Percentiles rank a stretch among this genome's conserved stretches.
Conservation (phyloP, 306 rosid species). For the Dalbergia cultrata region DNA sequence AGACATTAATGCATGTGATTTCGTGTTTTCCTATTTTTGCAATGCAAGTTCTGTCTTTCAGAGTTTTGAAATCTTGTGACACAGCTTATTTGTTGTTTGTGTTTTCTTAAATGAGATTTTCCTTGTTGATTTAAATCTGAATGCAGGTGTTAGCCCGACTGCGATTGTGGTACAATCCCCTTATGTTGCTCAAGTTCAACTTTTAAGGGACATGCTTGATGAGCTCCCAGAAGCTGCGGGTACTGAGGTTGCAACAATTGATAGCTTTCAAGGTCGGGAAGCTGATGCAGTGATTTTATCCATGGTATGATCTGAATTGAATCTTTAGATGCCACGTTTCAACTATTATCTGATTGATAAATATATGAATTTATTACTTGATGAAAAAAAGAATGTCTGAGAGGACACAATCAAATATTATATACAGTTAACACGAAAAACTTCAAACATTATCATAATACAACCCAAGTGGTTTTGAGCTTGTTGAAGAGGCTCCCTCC, state of each 20-base stretch:
- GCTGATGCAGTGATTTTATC: slow-evolving; percentile 93
- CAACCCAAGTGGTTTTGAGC: slow-evolving; percentile 4
- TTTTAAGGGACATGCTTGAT: slow-evolving; percentile 82
- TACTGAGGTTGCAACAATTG: slow-evolving; percentile 84
- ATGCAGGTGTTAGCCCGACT: slow-evolving; percentile 71
- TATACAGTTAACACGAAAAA: slow-evolving; percentile 4
- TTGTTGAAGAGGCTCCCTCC: neutral
- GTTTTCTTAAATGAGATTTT: slow-evolving; percentile 38
- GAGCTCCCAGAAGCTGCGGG: slow-evolving; percentile 72
- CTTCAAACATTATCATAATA: neutral
- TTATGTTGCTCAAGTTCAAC: slow-evolving; percentile 91
- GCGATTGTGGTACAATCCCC: slow-evolving; percentile 90
- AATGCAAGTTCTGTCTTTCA: neutral
- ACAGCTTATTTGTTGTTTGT: slow-evolving; percentile 31
- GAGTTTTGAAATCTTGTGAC: slow-evolving; percentile 21
- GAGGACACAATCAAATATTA: neutral
- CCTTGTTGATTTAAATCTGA: slow-evolving; percentile 39
- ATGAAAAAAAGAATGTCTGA: neutral
- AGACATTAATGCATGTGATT: slow-evolving; percentile 26
- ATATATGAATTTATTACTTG: neutral
- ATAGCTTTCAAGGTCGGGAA: slow-evolving; percentile 94
- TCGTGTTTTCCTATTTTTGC: slow-evolving; percentile 2
- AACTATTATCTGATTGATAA: slow-evolving; percentile 32
- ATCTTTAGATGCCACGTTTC: slow-evolving; percentile 30
- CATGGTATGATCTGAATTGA: slow-evolving; percentile 62